Evolutionary conservation across 306 rosid genomes (phyloP).

Genomic region (Macrotyloma uniflorum): DNA sequence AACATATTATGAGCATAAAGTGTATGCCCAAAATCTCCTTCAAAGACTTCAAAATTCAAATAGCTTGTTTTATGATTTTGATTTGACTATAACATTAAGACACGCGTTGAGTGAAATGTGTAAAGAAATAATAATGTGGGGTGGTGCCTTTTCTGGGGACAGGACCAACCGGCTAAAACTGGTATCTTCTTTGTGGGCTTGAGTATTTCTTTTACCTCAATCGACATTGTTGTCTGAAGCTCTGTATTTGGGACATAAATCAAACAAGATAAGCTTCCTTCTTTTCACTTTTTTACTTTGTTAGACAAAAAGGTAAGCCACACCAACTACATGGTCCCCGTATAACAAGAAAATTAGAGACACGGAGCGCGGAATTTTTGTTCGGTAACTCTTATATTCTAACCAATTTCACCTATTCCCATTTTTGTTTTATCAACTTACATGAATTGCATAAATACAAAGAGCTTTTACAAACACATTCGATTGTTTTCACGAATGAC

Average conservation of each 20-base stretch:
- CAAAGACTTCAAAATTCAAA: background rate
- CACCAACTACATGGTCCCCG: conserved; percentile 17
- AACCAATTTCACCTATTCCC: background rate
- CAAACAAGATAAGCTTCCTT: conserved; percentile 30
- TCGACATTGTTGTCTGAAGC: conserved; percentile 1
- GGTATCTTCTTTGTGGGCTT: background rate
- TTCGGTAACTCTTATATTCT: conserved; percentile 1
- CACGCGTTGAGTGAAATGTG: background rate
- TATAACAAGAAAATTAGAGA: background rate
- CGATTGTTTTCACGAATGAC: background rate
- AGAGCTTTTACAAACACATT: background rate
- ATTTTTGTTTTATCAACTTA: background rate
- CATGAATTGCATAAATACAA: background rate
- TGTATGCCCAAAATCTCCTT: background rate
- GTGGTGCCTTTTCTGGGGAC: conserved; percentile 15
- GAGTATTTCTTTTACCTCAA: conserved; percentile 3
- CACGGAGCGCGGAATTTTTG: background rate
- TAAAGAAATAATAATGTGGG: conserved; percentile 19
- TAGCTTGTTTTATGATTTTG: background rate
- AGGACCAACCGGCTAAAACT: conserved; percentile 18
- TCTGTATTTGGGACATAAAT: conserved; percentile 28
- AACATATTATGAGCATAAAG: background rate
- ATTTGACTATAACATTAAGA: background rate
- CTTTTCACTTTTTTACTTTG: conserved; percentile 3
- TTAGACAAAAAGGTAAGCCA: conserved; percentile 32